Conservation (phyloP, 1,284 basidiomycete genomes). For the Gomphus sp. region DNA sequence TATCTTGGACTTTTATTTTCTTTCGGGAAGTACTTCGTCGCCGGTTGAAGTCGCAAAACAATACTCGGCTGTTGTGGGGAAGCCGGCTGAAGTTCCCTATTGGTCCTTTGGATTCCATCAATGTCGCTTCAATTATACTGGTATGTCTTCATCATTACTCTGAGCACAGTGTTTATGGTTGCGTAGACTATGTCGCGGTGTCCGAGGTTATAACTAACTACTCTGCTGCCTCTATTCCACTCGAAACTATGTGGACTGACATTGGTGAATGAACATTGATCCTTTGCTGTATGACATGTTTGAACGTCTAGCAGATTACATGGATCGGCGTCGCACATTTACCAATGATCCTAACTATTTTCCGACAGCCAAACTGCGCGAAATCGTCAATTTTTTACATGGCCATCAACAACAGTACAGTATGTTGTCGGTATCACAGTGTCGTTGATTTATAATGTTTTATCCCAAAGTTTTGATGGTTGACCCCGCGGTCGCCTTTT, state of each 20-base stretch:
- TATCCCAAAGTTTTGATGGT: constrained; percentile 52
- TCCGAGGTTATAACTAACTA: constrained; percentile 53
- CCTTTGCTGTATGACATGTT: background rate
- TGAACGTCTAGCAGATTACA: constrained; percentile 47
- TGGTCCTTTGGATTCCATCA: constrained; percentile 67
- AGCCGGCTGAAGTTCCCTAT: constrained; percentile 59
- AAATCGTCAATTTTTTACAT: constrained; percentile 57
- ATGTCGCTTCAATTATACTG: constrained; percentile 58
- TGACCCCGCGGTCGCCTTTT: constrained; percentile 58
- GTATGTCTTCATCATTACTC: constrained; percentile 24
- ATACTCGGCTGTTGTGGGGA: constrained; percentile 54
- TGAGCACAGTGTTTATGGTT: background rate
- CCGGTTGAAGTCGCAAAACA: constrained; percentile 54
- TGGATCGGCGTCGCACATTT: constrained; percentile 58
- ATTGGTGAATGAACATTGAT: constrained; percentile 34
- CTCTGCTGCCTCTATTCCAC: constrained; percentile 48
- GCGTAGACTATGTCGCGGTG: constrained; percentile 50
- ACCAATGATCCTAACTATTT: constrained; percentile 63
- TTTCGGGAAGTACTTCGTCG: constrained; percentile 54
- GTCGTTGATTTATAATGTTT: background rate
- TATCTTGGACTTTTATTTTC: constrained; percentile 66
- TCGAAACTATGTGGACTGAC: constrained; percentile 73
- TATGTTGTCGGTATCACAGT: constrained; percentile 20
- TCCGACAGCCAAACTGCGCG: constrained; percentile 49
- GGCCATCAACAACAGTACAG: constrained; percentile 47